A percentile compares a stretch with the other conserved stretches of the same genome.
phyloP scores from a whole-genome alignment of 1,284 basidiomycete species.

The Stygiomarasmius scandens region DNA sequence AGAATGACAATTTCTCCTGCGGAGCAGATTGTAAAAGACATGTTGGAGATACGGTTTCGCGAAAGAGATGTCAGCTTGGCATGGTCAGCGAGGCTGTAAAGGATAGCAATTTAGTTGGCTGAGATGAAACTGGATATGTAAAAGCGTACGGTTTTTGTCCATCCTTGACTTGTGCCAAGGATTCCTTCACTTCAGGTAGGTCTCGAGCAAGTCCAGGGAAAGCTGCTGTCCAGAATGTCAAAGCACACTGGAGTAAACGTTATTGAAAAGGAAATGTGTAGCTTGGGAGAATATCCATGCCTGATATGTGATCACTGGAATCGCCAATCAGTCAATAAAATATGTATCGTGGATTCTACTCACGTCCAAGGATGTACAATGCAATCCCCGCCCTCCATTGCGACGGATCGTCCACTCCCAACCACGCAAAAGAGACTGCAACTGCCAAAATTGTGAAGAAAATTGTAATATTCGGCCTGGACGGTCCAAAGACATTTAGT shows the following conservation, averaged over 20 bases:
- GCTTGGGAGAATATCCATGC: constrained; percentile 28
- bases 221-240: constrained; percentile 86
- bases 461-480: constrained; percentile 78
- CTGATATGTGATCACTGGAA: constrained; percentile 84
- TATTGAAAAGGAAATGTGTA: not conserved
- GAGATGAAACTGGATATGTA: not conserved
- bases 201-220: constrained; percentile 79
- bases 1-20: constrained; percentile 74
- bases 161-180: constrained; percentile 39
- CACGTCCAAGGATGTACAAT: constrained; percentile 77
- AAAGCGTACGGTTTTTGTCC: constrained; percentile 49
- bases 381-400: constrained; percentile 72
- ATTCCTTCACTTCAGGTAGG: constrained; percentile 67
- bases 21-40: constrained; percentile 76
- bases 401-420: constrained; percentile 66
- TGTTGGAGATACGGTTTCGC: constrained; percentile 79
- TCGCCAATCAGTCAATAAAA: too few relatives aligned
- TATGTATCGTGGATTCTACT: constrained; percentile 28
- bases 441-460: constrained; percentile 72
- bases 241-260: constrained; percentile 48
- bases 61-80: constrained; percentile 64
- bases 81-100: constrained; percentile 57
- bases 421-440: constrained; percentile 76
- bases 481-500: constrained; percentile 13
- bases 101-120: not conserved